phyloP scores from a whole-genome alignment of 176 grass and related monocot species.

The Cenchrus americanus region DNA sequence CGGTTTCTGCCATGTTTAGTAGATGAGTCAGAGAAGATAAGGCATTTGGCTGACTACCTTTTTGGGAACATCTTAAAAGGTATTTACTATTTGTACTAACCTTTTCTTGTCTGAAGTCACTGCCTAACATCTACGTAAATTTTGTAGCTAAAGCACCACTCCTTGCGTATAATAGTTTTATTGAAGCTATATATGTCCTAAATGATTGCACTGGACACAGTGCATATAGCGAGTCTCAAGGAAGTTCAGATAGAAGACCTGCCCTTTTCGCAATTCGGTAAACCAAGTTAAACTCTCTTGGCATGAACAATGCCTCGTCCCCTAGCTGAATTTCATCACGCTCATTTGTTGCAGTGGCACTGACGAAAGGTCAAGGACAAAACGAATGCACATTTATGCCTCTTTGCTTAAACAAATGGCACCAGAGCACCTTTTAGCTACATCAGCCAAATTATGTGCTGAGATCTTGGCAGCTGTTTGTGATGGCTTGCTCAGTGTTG shows the following conservation, averaged over 20 bases:
- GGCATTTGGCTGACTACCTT: conserved; percentile 82
- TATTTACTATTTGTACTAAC: conserved; percentile 31
- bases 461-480: conserved; percentile 94
- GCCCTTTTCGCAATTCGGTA: conserved; percentile 76
- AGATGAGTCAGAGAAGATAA: conserved; percentile 89
- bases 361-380: conserved; percentile 74
- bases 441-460: conserved; percentile 91
- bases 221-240: conserved; percentile 56
- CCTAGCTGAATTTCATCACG: background rate
- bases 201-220: conserved; percentile 64
- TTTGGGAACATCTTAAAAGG: conserved; percentile 93
- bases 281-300: conserved; percentile 17
- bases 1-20: conserved; percentile 84
- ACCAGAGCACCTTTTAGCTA: conserved; percentile 96
- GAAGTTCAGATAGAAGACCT: conserved; percentile 48
- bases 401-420: conserved; percentile 99
- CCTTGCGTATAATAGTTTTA: conserved; percentile 99
- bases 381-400: conserved; percentile 91
- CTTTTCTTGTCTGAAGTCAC: conserved; percentile 20
- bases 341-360: conserved; percentile 58
- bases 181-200: conserved; percentile 93
- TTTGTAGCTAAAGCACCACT: conserved; percentile 91
- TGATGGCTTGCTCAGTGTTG: conserved; percentile 87
- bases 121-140: conserved; percentile 38
- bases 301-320: background rate